A percentile compares a stretch with the other conserved stretches of the same genome.
These are phyloP conservation scores for Elymus sibiricus DNA, from an alignment of 176 grass and related monocot genomes.

Conservation along the genomic window DNA sequence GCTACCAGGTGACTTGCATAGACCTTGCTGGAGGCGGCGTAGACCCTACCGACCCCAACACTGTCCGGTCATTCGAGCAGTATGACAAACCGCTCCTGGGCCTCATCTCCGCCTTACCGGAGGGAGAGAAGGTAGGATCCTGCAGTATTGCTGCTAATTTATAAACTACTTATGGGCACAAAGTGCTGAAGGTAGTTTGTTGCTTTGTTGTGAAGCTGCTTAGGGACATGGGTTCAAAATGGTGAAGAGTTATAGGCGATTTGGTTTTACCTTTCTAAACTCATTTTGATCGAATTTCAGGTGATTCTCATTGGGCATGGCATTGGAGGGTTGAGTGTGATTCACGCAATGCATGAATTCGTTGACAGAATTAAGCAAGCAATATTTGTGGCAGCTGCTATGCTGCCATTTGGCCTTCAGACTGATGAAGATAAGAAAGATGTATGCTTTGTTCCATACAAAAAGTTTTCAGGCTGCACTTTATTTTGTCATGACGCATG, in stretches of 20 bases:
- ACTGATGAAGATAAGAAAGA: conserved; percentile 60
- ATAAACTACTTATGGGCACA: background rate
- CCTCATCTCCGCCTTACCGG: conserved; percentile 7
- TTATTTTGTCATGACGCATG: conserved; percentile 4
- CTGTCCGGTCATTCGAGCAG: conserved; percentile 30
- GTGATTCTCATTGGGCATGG: conserved; percentile 60
- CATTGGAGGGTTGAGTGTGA: conserved; percentile 52
- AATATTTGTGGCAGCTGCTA: conserved; percentile 61
- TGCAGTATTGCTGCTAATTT: background rate
- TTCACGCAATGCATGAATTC: conserved; percentile 59
- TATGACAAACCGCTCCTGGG: conserved; percentile 54
- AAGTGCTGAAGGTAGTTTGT: background rate
- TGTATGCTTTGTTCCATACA: conserved; percentile 19
- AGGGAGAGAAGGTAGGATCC: conserved; percentile 15
- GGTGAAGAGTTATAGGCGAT: background rate
- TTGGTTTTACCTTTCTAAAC: background rate
- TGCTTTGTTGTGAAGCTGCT: background rate
- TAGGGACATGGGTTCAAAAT: background rate
- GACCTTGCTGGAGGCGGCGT: conserved; percentile 52
- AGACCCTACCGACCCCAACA: conserved; percentile 46
- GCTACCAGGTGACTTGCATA: conserved; percentile 47
- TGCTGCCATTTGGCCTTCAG: conserved; percentile 66
- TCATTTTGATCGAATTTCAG: conserved; percentile 17
- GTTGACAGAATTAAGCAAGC: conserved; percentile 43
- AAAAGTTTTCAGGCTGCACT: background rate